Evolutionary conservation across 441 rosid species (phyloP).

Genomic region (Aquilaria agallochum): DNA sequence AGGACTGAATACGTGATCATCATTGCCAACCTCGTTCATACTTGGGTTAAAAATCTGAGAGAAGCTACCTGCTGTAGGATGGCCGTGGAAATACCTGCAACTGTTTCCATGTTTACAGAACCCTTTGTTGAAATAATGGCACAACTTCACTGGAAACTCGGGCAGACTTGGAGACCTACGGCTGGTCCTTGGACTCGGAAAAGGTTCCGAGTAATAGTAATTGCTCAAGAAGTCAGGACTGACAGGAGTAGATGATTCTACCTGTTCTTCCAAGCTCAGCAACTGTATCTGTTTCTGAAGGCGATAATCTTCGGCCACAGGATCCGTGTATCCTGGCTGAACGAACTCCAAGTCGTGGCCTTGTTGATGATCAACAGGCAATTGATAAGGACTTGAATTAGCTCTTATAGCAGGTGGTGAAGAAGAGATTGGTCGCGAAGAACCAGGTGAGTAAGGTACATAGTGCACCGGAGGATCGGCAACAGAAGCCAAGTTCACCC

Average conservation of each 20-base stretch:
- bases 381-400: slow-evolving; percentile 29
- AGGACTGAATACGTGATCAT: slow-evolving; percentile 57
- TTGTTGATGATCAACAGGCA: slow-evolving; percentile 25
- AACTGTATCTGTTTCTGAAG: slow-evolving; percentile 44
- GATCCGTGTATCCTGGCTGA: slow-evolving; percentile 28
- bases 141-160: slow-evolving; percentile 71
- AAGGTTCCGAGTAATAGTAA: slow-evolving; percentile 40
- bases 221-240: slow-evolving; percentile 42
- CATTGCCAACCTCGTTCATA: slow-evolving; percentile 35
- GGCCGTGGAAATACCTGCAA: slow-evolving; percentile 79
- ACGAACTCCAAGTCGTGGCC: slow-evolving; percentile 27
- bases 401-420: slow-evolving; percentile 21
- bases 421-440: slow-evolving; percentile 24
- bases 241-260: slow-evolving; percentile 38
- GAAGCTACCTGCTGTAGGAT: slow-evolving; percentile 49
- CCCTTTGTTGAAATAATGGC: slow-evolving; percentile 83
- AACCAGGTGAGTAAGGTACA: slow-evolving; percentile 25
- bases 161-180: slow-evolving; percentile 70
- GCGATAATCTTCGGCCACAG: slow-evolving; percentile 31
- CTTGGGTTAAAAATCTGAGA: slow-evolving; percentile 35
- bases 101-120: slow-evolving; percentile 85
- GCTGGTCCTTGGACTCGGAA: slow-evolving; percentile 43
- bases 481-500: slow-evolving; percentile 25
- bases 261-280: slow-evolving; percentile 44
- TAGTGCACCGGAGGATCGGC: slow-evolving; percentile 36